Evolutionary conservation across 768 basidiomycete genomes (phyloP).

Genomic region (Hemileccinum rubropunctum): DNA sequence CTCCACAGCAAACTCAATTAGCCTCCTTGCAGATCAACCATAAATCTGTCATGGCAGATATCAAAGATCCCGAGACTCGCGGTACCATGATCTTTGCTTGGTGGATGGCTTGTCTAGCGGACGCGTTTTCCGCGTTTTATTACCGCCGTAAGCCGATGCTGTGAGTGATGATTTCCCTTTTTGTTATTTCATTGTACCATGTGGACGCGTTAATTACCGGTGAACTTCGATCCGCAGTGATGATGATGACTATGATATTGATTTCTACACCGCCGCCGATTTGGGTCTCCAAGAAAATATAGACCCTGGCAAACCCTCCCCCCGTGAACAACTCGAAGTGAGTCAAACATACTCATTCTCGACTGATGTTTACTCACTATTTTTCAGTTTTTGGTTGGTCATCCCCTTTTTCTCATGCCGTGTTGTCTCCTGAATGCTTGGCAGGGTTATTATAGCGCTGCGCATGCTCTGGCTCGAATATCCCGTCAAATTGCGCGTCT

Average conservation of each 20-base stretch:
- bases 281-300: conserved; percentile 48
- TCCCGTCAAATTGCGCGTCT: conserved; percentile 78
- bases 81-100: conserved; percentile 90
- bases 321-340: conserved; percentile 80
- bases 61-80: conserved; percentile 70
- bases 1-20: conserved; percentile 6
- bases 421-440: conserved; percentile 6
- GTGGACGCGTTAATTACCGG: conserved; percentile 23
- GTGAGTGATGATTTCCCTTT: conserved; percentile 32
- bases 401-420: conserved; percentile 6
- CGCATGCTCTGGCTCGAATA: conserved; percentile 79
- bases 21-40: conserved; percentile 65
- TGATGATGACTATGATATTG: conserved; percentile 88
- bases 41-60: conserved; percentile 71
- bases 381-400: conserved; percentile 64
- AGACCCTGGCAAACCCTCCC: conserved; percentile 56
- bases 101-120: conserved; percentile 89
- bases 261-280: conserved; percentile 78
- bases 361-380: conserved; percentile 7
- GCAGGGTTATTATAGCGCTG: conserved; percentile 82
- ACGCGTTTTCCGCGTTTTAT: conserved; percentile 81
- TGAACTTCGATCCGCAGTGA: conserved; percentile 40
- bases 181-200: not conserved
- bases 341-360: conserved; percentile 14
- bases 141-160: conserved; percentile 83